A percentile compares a stretch with the other conserved stretches of the same genome.
These are phyloP conservation scores for Coix lacrymajobi DNA, from an alignment of 176 grass and related monocot species.

Conservation along the genomic window DNA sequence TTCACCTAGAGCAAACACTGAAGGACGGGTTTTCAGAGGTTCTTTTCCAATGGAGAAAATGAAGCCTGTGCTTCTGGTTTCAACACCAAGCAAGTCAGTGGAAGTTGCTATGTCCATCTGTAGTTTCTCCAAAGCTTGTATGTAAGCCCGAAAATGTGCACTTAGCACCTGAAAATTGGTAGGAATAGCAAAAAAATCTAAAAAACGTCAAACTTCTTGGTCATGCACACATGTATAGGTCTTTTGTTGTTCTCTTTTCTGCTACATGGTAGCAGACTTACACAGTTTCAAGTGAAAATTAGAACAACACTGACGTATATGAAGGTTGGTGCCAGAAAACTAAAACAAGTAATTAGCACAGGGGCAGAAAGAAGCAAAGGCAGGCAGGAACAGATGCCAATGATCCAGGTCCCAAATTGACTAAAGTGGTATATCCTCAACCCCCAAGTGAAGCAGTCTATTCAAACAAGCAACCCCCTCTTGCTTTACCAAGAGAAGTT, in stretches of 20 bases:
- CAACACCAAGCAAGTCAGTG: slow-evolving; percentile 90
- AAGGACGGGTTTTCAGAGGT: slow-evolving; percentile 82
- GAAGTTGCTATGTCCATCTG: slow-evolving; percentile 94
- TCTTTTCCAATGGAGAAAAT: slow-evolving; percentile 95
- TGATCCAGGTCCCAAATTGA: neutral
- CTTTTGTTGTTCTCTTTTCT: slow-evolving; percentile 2
- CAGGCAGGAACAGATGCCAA: neutral
- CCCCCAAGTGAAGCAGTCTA: neutral
- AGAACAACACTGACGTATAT: neutral
- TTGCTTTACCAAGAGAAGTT: neutral
- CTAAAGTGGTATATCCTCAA: neutral
- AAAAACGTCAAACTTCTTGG: slow-evolving; percentile 1
- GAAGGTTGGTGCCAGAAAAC: slow-evolving; percentile 1
- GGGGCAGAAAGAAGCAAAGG: neutral
- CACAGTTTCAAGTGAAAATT: neutral
- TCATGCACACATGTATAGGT: neutral
- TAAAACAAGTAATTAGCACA: neutral
- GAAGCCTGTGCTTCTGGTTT: slow-evolving; percentile 82
- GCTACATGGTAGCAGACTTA: neutral
- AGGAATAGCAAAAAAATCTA: neutral
- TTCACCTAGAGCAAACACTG: slow-evolving; percentile 97
- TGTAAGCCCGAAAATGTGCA: slow-evolving; percentile 94
- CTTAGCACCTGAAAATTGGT: slow-evolving; percentile 72
- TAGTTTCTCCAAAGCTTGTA: slow-evolving; percentile 97
- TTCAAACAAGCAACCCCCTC: neutral